phyloP scores from a whole-genome alignment of 2,329 filamentous ascomycete genomes.

The Ophiostoma sp. region DNA sequence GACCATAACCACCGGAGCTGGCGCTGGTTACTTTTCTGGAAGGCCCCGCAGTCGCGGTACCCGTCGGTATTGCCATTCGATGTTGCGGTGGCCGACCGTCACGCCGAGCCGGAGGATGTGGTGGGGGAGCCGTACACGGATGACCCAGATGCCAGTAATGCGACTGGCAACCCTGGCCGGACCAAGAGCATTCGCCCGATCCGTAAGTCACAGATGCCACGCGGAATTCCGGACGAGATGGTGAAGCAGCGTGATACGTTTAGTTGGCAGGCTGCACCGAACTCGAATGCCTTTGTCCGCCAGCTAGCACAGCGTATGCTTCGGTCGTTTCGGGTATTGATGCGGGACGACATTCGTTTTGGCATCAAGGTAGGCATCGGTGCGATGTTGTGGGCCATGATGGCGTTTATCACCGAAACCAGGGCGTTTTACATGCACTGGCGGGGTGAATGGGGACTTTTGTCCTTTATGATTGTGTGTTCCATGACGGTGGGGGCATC shows the following conservation, averaged over 20 bases:
- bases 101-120: constrained; percentile 2
- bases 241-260: constrained; percentile 48
- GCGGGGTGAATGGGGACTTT: constrained; percentile 92
- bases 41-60: constrained; percentile 24
- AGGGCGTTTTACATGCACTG: constrained; percentile 77
- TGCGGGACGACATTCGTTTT: constrained; percentile 60
- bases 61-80: constrained; percentile 32
- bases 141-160: neutral
- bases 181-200: constrained; percentile 40
- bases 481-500: constrained; percentile 96
- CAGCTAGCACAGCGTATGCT: constrained; percentile 44
- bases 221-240: constrained; percentile 52
- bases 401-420: constrained; percentile 75
- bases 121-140: neutral
- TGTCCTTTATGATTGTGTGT: constrained; percentile 97
- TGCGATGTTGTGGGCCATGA: constrained; percentile 80
- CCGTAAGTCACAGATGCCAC: constrained; percentile 50
- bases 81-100: constrained; percentile 23
- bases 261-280: constrained; percentile 51
- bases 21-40: constrained; percentile 84
- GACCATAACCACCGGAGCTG: constrained; percentile 61
- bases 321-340: constrained; percentile 43
- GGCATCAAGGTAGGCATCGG: constrained; percentile 91
- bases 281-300: constrained; percentile 42
- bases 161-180: neutral